Percentiles rank a stretch among this genome's conserved stretches.
Evolutionary conservation across 2,329 filamentous ascomycete species (phyloP).

Genomic region (Penicillium corylophilum): DNA sequence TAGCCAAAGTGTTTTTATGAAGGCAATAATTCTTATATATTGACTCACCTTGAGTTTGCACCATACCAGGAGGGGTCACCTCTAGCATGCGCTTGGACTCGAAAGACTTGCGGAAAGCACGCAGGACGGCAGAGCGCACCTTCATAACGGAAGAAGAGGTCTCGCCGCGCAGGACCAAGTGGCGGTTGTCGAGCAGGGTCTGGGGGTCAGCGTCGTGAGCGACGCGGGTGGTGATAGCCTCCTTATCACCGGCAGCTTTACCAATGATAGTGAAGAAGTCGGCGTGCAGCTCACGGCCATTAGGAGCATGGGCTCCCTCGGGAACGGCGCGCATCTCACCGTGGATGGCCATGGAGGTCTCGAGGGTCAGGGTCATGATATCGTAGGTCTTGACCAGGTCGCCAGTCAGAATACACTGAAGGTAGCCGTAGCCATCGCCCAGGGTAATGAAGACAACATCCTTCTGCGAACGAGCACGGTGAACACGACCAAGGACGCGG

Average conservation of each 20-base stretch:
- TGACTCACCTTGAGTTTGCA: constrained; percentile 71
- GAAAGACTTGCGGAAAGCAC: constrained; percentile 76
- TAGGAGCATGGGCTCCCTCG: constrained; percentile 72
- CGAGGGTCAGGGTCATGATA: constrained; percentile 77
- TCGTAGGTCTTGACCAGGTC: constrained; percentile 90
- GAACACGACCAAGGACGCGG: constrained; percentile 77
- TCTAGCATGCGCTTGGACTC: constrained; percentile 75
- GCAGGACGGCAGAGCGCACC: constrained; percentile 76
- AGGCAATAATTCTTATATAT: too few relatives aligned
- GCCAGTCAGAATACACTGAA: constrained; percentile 82
- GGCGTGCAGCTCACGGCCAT: constrained; percentile 83
- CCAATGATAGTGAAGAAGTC: constrained; percentile 83
- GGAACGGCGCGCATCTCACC: constrained; percentile 84
- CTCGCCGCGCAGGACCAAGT: constrained; percentile 82
- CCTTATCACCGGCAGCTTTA: constrained; percentile 78
- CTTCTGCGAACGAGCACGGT: constrained; percentile 78
- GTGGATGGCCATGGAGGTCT: constrained; percentile 80
- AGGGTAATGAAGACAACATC: constrained; percentile 84
- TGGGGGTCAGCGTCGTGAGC: constrained; percentile 68
- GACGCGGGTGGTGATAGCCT: constrained; percentile 84
- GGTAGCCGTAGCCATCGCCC: constrained; percentile 75
- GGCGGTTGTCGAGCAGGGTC: constrained; percentile 75
- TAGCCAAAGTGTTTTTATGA: too few relatives aligned
- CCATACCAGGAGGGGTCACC: constrained; percentile 84
- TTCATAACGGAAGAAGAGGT: constrained; percentile 82